Base-by-base conservation (phyloP, 2,329 filamentous ascomycete genomes). In the Colletotrichum noveboracense region DNA sequence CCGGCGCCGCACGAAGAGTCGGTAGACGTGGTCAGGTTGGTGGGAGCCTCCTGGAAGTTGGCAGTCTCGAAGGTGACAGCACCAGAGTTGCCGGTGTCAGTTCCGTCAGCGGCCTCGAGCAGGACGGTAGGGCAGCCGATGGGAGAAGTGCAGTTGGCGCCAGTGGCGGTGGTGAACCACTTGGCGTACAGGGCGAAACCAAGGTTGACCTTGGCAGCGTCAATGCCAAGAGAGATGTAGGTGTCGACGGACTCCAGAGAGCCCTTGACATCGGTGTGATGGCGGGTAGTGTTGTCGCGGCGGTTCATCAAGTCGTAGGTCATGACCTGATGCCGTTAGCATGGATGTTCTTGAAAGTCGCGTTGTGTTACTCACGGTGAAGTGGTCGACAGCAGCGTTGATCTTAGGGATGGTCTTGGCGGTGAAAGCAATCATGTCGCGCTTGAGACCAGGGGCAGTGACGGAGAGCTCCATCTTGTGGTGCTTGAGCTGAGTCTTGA, bases 221-320 rank as follows among this genome's bases (percentile, higher is more conserved):
- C 82, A 2, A 91, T 88, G 4, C 93, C 93, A 28, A 89, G 88
- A 4, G 85, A 83, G 18, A 93, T 82, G 81, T 94, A 95, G 48
- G 88, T 87, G 67, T 92, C 85, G 80, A 95, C 82, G 1, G 89
- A 85, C 6, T 88, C 85, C 2, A 90, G 80, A 10, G 92, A 91
- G 14, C 86, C 87, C 66, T 86, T 79, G 28, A 94, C 84, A 7
- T 91, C 91, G 12, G 89, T 90, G 79, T 94, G 93, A 80, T 95
- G 93, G 32, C 87, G 88, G 3, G 93, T 95, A 24, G 87, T 82
- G 66, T 86, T 90, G 81, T 94, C 91, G n/a, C 94, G 90, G 13
- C 93, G 91, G 84, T 94, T 94, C 89, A 94, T 93, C 64, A 95
- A 81, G 80, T 95, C 93, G 81, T 95, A 95, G 10, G 90, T 88